Evolutionary conservation across 805 yeast species (phyloP).

Genomic region (Zygosaccharomyces bisporus): DNA sequence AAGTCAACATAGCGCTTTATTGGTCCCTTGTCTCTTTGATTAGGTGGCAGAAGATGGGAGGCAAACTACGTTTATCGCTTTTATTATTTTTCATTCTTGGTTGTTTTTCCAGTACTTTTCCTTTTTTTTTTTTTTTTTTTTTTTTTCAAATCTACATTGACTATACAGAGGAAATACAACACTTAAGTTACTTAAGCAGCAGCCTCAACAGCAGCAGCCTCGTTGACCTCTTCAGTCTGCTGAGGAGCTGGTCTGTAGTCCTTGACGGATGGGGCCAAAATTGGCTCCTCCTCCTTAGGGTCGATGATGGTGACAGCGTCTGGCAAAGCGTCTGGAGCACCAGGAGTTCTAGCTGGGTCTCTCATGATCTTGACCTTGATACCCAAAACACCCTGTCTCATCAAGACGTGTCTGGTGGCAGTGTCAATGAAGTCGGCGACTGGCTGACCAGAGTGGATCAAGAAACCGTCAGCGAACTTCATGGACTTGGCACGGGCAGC

Average conservation of each 20-base stretch:
- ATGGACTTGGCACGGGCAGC: slow-evolving; percentile 99
- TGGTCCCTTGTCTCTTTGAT: neutral
- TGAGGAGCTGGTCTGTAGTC: slow-evolving; percentile 52
- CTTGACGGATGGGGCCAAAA: slow-evolving; percentile 78
- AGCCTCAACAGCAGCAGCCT: slow-evolving; percentile 26
- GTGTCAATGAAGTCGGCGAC: slow-evolving; percentile 96
- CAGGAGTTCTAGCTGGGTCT: slow-evolving; percentile 86
- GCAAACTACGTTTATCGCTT: too few relatives aligned
- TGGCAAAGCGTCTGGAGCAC: slow-evolving; percentile 90
- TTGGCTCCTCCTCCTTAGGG: slow-evolving; percentile 89
- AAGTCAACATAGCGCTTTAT: slow-evolving; percentile 9
- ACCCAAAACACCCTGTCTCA: slow-evolving; percentile 99
- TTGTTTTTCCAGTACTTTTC: too few relatives aligned
- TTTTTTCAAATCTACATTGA: neutral
- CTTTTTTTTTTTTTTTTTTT: neutral
- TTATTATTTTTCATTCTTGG: too few relatives aligned
- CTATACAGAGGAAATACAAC: slow-evolving; percentile 17
- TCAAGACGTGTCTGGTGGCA: slow-evolving; percentile 99
- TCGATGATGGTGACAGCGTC: slow-evolving; percentile 89
- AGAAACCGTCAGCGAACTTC: slow-evolving; percentile 99
- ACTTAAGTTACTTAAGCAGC: slow-evolving; percentile 25
- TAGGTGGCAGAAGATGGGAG: too few relatives aligned
- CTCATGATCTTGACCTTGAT: slow-evolving; percentile 99
- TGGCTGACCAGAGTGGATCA: slow-evolving; percentile 99
- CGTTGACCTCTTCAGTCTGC: slow-evolving; percentile 21